Evolutionary conservation across 805 yeast genomes (phyloP), one percentile per base, ranked within the genome.

Genomic region (Cyberlindnera maclurae): DNA sequence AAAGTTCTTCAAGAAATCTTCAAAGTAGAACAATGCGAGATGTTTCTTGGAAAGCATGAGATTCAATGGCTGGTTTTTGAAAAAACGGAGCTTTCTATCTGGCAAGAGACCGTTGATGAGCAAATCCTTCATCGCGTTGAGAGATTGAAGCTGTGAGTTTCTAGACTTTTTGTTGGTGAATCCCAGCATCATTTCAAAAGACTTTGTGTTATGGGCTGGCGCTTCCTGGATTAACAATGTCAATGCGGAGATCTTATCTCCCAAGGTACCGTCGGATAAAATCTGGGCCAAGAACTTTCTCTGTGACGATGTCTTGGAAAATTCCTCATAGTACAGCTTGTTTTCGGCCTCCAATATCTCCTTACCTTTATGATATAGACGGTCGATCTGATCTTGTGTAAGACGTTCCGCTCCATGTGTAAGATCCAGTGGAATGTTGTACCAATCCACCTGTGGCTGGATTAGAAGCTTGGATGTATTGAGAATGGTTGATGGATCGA

Each of bases 221-320:
- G 97, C 89, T 64, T 93, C 97, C 58, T 93, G 97, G 34, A 89
- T 75, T 57, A 93, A 68, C 57, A 93, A 75, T 1, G 98, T 90
- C 55, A 93, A 71, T 0, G 98, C 96, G 34, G 96, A 85, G 39
- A 93, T 84, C 64, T 93, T 88, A 80, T 93, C 98, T 52, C 79
- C 82, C 51, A 90, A 70, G 0, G 98, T 93, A 84, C 98, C 98
- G 49, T 78, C 82, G 5, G 88, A 71, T 53, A 93, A 73, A 50
- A 93, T 82, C 62, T 90, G 94, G 1, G 90, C 74, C 69, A 87
- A 76, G 60, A 90, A 90, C 69, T 85, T 82, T 57, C 77, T 79
- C 65, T 84, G 96, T 5, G 94, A 83, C 29, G 82, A 77, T 40
- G 80, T 74, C 47, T 78, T 78, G 39, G 83, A 75, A 57, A 81